Base-by-base conservation (phyloP, 257 asterid species). In the Plantago elongata region DNA sequence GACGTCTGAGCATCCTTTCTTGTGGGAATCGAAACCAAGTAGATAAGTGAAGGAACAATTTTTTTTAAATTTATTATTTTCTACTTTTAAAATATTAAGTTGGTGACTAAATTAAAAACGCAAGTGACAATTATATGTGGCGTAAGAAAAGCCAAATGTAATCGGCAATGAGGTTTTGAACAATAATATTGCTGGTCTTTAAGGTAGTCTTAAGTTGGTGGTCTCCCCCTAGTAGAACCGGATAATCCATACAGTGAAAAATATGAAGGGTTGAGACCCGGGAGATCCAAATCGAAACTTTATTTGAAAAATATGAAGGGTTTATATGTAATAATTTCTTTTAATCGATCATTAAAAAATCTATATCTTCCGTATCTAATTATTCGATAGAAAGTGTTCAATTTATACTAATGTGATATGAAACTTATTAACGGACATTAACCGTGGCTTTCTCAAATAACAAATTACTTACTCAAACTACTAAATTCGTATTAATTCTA, bases 51-150 rank as follows among this genome's bases (percentile, higher is more conserved):
- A 13, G 51, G 38, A 54, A 54, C 9, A 42, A 1, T 45, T 44
- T 60, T 44, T n/a, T n/a, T n/a, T n/a, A n/a, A 5, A 45, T 12
- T 29, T 18, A 52, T 17, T 10, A 10, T 52, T 13, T 47, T 47
- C 7, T 11, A 47, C 4, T 14, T 48, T 11, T 42, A 2, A 13
- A 27, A 46, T 13, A 63, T 7, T 22, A 51, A 5, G 37, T 17
- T 63, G 57, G 15, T 42, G 37, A 49, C 49, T 7, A 40, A 62
- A 4, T 17, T 37, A 38, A 22, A 37, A 47, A 70, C 49, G 5
- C 37, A 65, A 49, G 51, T 57, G 65, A 58, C 68, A 57, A 66
- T 55, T 38, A 65, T 16, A 69, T 38, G 50, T 54, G 58, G 64
- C 13, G 3, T 3, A 27, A 55, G 54, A 62, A 18, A 38, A 62